Evolutionary conservation across 129 eudicot species (phyloP).

Genomic region (Sambucus nigra): DNA sequence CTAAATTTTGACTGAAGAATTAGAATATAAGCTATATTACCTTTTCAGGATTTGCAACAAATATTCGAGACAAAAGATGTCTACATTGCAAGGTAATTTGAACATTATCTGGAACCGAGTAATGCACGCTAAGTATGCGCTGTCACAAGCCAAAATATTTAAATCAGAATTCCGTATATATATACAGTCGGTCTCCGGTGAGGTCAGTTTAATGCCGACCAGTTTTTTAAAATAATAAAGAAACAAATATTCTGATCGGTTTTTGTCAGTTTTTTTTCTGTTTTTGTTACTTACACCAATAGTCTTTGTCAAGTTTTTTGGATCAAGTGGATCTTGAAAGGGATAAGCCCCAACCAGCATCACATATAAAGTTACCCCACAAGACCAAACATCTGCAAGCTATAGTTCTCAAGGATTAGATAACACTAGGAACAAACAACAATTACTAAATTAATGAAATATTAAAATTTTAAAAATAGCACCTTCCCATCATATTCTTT

Average conservation of each 20-base stretch:
- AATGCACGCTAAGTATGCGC: slow-evolving; percentile 52
- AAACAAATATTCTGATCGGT: not conserved
- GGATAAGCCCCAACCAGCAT: slow-evolving; percentile 72
- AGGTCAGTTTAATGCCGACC: no score
- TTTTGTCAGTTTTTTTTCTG: not conserved
- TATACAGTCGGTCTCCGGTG: not conserved
- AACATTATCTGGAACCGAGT: slow-evolving; percentile 39
- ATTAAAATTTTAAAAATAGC: slow-evolving; percentile 7
- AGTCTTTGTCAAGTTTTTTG: slow-evolving; percentile 46
- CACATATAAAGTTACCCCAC: slow-evolving; percentile 61
- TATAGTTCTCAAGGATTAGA: slow-evolving; percentile 21
- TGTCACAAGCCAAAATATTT: slow-evolving; percentile 21
- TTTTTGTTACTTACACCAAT: slow-evolving; percentile 35
- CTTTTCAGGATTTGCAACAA: slow-evolving; percentile 55
- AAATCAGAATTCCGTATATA: slow-evolving; percentile 6
- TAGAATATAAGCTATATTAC: slow-evolving; percentile 15
- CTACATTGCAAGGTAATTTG: slow-evolving; percentile 45
- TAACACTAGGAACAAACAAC: not conserved
- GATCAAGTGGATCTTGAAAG: slow-evolving; percentile 56
- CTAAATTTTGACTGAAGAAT: no score
- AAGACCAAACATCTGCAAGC: slow-evolving; percentile 87
- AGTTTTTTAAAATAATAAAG: no score
- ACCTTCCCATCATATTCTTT: slow-evolving; percentile 73
- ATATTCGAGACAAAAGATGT: slow-evolving; percentile 53
- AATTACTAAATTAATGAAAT: no score